phyloP scores from a whole-genome alignment of 2,329 filamentous ascomycete species.

The Fusarium sp. region DNA sequence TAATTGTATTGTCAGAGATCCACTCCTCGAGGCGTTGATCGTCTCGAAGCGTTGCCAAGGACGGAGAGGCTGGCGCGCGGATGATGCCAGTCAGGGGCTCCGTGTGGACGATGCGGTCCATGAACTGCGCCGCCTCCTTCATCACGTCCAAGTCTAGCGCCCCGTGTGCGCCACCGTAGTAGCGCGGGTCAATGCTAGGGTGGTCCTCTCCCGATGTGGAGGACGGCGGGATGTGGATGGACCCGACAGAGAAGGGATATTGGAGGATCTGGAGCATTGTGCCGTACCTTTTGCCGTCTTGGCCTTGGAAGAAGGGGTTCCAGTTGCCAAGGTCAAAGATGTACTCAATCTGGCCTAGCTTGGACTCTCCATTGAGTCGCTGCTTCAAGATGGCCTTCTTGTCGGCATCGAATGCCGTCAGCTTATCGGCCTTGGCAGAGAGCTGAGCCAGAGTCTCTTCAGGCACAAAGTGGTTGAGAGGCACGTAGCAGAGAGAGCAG shows the following conservation, averaged over 20 bases:
- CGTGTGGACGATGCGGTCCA: constrained; percentile 52
- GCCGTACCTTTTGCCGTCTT: constrained; percentile 57
- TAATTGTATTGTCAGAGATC: constrained; percentile 46
- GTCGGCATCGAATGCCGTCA: constrained; percentile 35
- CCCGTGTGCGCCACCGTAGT: constrained; percentile 54
- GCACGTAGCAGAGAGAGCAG: constrained; percentile 57
- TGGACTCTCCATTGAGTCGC: constrained; percentile 48
- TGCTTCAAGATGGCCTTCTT: constrained; percentile 46
- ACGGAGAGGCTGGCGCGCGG: constrained; percentile 42
- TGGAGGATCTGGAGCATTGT: constrained; percentile 63
- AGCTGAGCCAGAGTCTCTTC: constrained; percentile 38
- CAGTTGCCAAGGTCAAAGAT: constrained; percentile 63
- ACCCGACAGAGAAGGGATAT: constrained; percentile 63
- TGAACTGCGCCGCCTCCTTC: constrained; percentile 54
- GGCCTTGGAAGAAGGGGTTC: constrained; percentile 52
- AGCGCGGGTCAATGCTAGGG: constrained; percentile 56
- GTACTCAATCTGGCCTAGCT: constrained; percentile 61
- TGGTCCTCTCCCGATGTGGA: constrained; percentile 37
- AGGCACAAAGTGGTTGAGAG: constrained; percentile 51
- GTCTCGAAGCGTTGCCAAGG: constrained; percentile 30
- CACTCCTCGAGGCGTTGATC: constrained; percentile 37
- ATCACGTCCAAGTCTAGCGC: constrained; percentile 58
- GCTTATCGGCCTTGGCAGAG: constrained; percentile 27
- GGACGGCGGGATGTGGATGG: constrained; percentile 56
- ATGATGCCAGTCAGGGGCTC: constrained; percentile 54